Evolutionary conservation across 1,284 basidiomycete species (phyloP).

Genomic region (Coniophora puteana): DNA sequence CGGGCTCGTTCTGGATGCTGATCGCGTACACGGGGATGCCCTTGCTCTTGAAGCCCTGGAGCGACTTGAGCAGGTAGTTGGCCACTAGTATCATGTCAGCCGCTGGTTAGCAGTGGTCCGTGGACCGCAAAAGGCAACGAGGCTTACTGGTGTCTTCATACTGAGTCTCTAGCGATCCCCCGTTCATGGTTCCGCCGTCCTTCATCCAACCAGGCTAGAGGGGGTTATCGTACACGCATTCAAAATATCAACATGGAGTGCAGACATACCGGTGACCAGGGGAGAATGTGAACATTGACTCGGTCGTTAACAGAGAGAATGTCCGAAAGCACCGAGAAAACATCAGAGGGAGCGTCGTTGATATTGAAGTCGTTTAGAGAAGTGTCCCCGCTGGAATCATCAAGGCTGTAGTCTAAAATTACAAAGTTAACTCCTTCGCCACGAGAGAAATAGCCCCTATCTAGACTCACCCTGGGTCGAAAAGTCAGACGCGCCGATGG

Average conservation of each 20-base stretch:
- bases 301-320: constrained; percentile 40
- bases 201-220: constrained; percentile 53
- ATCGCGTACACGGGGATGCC: constrained; percentile 43
- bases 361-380: constrained; percentile 39
- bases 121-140: neutral
- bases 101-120: neutral
- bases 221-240: constrained; percentile 1
- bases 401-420: constrained; percentile 47
- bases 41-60: constrained; percentile 41
- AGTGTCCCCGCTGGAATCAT: constrained; percentile 41
- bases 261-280: constrained; percentile 46
- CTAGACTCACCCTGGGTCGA: constrained; percentile 27
- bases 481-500: constrained; percentile 51
- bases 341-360: constrained; percentile 39
- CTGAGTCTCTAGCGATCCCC: constrained; percentile 36
- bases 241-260: neutral
- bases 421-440: neutral
- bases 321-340: constrained; percentile 43
- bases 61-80: constrained; percentile 41
- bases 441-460: neutral
- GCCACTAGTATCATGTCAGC: constrained; percentile 37
- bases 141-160: constrained; percentile 34
- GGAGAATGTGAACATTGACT: constrained; percentile 41
- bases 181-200: constrained; percentile 38
- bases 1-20: constrained; percentile 48